These are phyloP conservation scores for Fusarium aywerte DNA, from an alignment of 2,329 filamentous ascomycete species.

Conservation along the genomic window DNA sequence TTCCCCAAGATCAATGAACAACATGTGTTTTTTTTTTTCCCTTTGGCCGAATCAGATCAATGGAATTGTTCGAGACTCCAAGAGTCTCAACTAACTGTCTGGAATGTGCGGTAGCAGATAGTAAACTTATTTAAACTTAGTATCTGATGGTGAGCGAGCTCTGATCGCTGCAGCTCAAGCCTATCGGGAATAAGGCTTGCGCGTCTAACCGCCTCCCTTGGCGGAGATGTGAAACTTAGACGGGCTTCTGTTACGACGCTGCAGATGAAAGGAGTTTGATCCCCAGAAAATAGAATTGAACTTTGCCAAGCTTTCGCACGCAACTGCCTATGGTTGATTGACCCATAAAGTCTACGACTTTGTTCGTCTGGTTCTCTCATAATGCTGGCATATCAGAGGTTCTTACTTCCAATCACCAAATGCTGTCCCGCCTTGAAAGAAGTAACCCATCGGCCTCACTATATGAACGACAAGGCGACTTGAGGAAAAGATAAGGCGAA, in stretches of 20 bases:
- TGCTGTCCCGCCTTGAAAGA: no score
- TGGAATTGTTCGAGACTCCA: constrained; percentile 15
- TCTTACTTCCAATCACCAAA: not conserved
- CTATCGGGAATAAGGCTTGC: constrained; percentile 38
- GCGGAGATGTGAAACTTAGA: constrained; percentile 21
- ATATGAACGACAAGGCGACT: not conserved
- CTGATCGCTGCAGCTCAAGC: not conserved
- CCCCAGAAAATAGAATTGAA: not conserved
- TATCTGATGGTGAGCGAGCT: not conserved
- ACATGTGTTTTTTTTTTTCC: not conserved
- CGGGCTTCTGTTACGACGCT: constrained; percentile 4
- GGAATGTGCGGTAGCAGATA: constrained; percentile 2
- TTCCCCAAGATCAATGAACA: not conserved
- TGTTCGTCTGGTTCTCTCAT: not conserved
- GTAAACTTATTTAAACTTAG: not conserved
- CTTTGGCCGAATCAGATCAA: constrained; percentile 6
- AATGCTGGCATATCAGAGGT: not conserved
- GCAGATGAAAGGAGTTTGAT: constrained; percentile 3
- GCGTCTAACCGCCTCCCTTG: constrained; percentile 23
- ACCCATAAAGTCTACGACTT: not conserved
- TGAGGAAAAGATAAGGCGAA: not conserved
- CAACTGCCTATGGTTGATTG: not conserved
- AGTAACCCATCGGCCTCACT: not conserved
- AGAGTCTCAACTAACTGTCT: not conserved
- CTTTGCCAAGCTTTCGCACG: not conserved